Conservation (phyloP, 768 basidiomycete genomes). For the Hebeloma cylindrosporum region DNA sequence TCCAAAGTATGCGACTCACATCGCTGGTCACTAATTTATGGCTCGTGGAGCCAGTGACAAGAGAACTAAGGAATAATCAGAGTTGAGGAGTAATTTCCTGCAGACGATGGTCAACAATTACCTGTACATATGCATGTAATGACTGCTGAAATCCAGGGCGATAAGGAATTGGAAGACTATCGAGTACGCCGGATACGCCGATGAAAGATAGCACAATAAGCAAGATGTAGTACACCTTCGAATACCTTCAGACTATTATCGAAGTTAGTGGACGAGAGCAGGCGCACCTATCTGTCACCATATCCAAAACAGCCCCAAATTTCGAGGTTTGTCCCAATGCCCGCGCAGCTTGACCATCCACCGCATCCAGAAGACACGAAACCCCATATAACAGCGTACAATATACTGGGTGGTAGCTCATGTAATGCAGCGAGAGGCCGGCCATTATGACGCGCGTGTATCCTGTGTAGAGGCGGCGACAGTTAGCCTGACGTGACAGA, state of each 20-base stretch:
- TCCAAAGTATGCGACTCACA: slow-evolving; percentile 87
- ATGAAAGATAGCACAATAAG: slow-evolving; percentile 89
- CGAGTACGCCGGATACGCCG: slow-evolving; percentile 84
- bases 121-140: slow-evolving; percentile 99
- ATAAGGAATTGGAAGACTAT: slow-evolving; percentile 93
- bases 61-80: slow-evolving; percentile 56
- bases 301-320: slow-evolving; percentile 97
- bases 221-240: slow-evolving; percentile 93
- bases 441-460: slow-evolving; percentile 92
- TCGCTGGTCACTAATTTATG: slow-evolving; percentile 93
- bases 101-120: slow-evolving; percentile 29
- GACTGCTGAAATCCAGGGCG: slow-evolving; percentile 94
- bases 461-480: slow-evolving; percentile 38
- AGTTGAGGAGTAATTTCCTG: slow-evolving; percentile 14
- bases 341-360: slow-evolving; percentile 92
- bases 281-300: slow-evolving; percentile 97
- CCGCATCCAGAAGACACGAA: slow-evolving; percentile 92
- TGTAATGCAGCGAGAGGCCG: slow-evolving; percentile 83
- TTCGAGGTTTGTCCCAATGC: slow-evolving; percentile 88
- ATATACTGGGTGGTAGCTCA: slow-evolving; percentile 93
- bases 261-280: slow-evolving; percentile 5
- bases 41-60: slow-evolving; percentile 90
- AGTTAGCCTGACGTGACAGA: slow-evolving; percentile 6
- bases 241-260: slow-evolving; percentile 6
- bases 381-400: slow-evolving; percentile 88